phyloP scores from a whole-genome alignment of 2,329 filamentous ascomycete genomes.

The Xylariomycetidae sp. region DNA sequence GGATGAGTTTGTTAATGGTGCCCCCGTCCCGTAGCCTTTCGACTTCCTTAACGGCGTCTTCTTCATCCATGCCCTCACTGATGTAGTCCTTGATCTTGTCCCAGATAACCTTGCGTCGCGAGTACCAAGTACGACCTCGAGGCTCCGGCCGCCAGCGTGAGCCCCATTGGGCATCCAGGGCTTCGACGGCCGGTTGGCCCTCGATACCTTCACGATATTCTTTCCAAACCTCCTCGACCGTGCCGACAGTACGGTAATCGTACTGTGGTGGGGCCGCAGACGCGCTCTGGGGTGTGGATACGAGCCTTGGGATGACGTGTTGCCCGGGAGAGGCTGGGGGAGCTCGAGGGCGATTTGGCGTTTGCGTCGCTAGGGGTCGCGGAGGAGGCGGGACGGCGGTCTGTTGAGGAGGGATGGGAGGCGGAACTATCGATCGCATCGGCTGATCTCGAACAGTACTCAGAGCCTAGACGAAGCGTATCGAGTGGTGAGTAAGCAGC shows the following conservation, averaged over 20 bases:
- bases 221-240: conserved; percentile 31
- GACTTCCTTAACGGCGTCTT: conserved; percentile 28
- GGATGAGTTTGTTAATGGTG: conserved; percentile 32
- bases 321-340: conserved; percentile 24
- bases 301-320: conserved; percentile 17
- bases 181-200: conserved; percentile 30
- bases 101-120: conserved; percentile 32
- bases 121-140: conserved; percentile 32
- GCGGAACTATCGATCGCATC: conserved; percentile 17
- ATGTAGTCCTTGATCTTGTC: conserved; percentile 33
- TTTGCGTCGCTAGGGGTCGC: conserved; percentile 20
- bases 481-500: too few species aligned
- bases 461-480: conserved; percentile 15
- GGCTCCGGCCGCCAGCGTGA: conserved; percentile 32
- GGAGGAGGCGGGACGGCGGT: conserved; percentile 17
- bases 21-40: conserved; percentile 30
- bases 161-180: conserved; percentile 28
- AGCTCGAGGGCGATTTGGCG: conserved; percentile 22
- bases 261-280: conserved; percentile 26
- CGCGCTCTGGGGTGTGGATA: conserved; percentile 20
- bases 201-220: conserved; percentile 31
- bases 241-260: conserved; percentile 28
- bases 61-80: conserved; percentile 28
- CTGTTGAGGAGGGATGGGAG: conserved; percentile 18
- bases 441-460: conserved; percentile 17